Base-by-base conservation (phyloP, 2,329 filamentous ascomycete species). In the Pseudogymnoascus sp. region DNA sequence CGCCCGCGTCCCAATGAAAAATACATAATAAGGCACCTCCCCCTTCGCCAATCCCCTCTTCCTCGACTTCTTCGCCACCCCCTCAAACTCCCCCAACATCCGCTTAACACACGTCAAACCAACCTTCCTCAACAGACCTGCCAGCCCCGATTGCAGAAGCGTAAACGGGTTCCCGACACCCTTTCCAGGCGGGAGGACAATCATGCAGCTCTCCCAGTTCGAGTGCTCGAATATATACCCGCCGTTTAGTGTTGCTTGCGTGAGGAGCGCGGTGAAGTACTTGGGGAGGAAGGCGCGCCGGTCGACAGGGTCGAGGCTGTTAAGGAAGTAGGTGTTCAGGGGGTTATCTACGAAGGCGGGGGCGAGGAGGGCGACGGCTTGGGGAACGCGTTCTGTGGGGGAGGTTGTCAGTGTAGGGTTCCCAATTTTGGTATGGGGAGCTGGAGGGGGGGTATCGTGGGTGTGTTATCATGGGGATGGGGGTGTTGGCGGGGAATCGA, bases 1-100 rank as follows among this genome's bases (percentile, higher is more conserved):
- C 7, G 57, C 36, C 2, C 39, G 7, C 1, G 69, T 70, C 7
- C 54, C 68, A 8, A 66, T 51, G 48, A 71, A 68, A 48, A 70
- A 71, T 8, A 69, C 57, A 45, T 71, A 70, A 64, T 68, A 68
- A 39, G 63, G 67, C 19, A 63, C 64, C 7, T 66, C 63, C 11
- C 62, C n/a, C 6, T 60, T 61, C 2, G 8, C 11, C 8, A 54
- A 31, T 5, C 48, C 48, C 48, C 3, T 16, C 23, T 54, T 54
- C 23, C 48, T 54, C 25, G 23, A 31, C 31, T 36, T 61, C 57
- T 61, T 61, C 2, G 31, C 31, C 6, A 19, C 7, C 19, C 36
- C 57, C 36, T 61, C 25, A 51, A 62, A 67, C 54, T 70, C 68
- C 11, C 61, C 60, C 16, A 69, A 19, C 63, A 67, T 70, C 48